phyloP scores from a whole-genome alignment of 2,329 filamentous ascomycete genomes.

The Cladosporium sp. region DNA sequence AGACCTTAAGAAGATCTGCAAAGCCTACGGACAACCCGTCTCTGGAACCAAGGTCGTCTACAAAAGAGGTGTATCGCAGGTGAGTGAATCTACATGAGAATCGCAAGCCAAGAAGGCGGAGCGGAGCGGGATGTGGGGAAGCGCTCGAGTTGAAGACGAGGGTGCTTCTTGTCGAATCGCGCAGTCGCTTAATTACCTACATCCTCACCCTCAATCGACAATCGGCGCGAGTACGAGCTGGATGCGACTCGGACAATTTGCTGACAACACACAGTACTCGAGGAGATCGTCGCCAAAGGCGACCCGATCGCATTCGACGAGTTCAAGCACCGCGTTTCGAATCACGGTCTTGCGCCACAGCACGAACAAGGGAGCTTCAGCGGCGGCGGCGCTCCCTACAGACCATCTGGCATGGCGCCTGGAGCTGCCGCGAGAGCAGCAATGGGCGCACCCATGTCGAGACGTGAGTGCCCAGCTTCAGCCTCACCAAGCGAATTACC shows the following conservation, averaged over 20 bases:
- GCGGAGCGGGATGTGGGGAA: slow-evolving; percentile 4
- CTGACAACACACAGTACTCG: slow-evolving; percentile 34
- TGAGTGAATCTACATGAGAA: slow-evolving; percentile 37
- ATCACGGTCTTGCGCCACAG: slow-evolving; percentile 37
- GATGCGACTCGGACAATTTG: no score
- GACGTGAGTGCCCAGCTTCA: background rate
- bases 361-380: slow-evolving; percentile 7
- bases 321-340: slow-evolving; percentile 36
- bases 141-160: no score
- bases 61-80: slow-evolving; percentile 73
- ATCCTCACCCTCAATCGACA: no score
- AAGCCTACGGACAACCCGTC: slow-evolving; percentile 67
- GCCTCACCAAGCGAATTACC: background rate
- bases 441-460: background rate
- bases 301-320: slow-evolving; percentile 35
- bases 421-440: slow-evolving; percentile 11
- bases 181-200: no score
- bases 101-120: slow-evolving; percentile 10
- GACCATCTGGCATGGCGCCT: background rate
- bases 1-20: slow-evolving; percentile 73
- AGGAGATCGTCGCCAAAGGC: slow-evolving; percentile 29
- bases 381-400: background rate
- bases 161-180: no score
- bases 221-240: no score
- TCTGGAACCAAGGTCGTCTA: slow-evolving; percentile 81